Evolutionary conservation across 352 stramenopile species (phyloP), one percentile per base, ranked within the genome.

Genomic region (Blastocystis sp.): DNA sequence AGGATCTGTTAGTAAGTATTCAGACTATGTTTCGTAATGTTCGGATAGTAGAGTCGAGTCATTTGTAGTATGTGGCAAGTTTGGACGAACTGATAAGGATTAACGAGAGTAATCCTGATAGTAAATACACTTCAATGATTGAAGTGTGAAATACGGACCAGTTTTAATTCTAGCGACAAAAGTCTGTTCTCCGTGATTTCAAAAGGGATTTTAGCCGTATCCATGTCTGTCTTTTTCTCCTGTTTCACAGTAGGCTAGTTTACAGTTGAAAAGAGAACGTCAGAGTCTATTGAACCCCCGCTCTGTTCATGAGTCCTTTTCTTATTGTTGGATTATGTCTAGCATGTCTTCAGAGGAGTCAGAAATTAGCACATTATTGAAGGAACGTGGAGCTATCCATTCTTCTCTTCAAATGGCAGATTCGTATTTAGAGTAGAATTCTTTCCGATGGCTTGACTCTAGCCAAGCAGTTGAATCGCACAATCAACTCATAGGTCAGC

Each of bases 351-450:
- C 20, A 43, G 73, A 85, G 34, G 73, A 85, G 26, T 66, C 73
- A 3, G 73, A 85, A n/a, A 68, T 85, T 30, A 47, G 68, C 18
- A 18, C 50, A 26, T 43, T 85, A 43, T 45, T 85, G 47, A 85
- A 85, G 55, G 73, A 85, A 37, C 26, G 73, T 5, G 53, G 50
- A 11, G 47, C 73, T 53, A 55, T 53, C 11, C 47, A 65, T 34
- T 41, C 53, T 26, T 85, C 73, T 4, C 53, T 85, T 13, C n/a
- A 66, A 66, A 85, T 85, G 73, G 73, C 73, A 69, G 73, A 85
- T 66, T 26, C 30, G 6, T 85, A 68, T 65, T n/a, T 85, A 30
- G 55, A 85, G 73, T 85, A 13, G 3, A 1, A 6, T 65, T 9
- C 50, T 1, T 39, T 8, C 47, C 9, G n/a, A 13, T 66, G 16